Evolutionary conservation across 2,329 filamentous ascomycete species (phyloP).

Genomic region (Fusarium sp.): DNA sequence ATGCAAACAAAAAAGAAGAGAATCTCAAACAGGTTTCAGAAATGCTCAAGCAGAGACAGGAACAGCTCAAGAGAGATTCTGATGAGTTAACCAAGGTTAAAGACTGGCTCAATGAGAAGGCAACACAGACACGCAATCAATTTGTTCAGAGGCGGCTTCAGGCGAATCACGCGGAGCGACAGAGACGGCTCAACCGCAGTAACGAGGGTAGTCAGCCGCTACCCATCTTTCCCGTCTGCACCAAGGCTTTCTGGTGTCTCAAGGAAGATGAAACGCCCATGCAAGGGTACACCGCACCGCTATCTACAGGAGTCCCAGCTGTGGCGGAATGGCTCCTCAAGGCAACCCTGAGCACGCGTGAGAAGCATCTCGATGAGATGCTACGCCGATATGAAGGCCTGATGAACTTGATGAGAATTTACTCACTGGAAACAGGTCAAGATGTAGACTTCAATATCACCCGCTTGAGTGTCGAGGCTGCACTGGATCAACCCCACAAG

Average conservation of each 20-base stretch:
- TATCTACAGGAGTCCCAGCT: slow-evolving; percentile 14
- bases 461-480: background rate
- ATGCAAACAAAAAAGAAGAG: too few species aligned
- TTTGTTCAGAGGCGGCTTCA: too few species aligned
- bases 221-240: slow-evolving; percentile 12
- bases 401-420: slow-evolving; percentile 2
- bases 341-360: background rate
- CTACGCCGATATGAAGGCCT: slow-evolving; percentile 3
- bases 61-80: too few species aligned
- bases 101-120: too few species aligned
- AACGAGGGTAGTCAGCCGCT: background rate
- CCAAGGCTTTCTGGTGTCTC: slow-evolving; percentile 20
- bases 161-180: background rate
- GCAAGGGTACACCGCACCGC: background rate
- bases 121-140: too few species aligned
- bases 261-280: background rate
- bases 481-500: slow-evolving; percentile 1
- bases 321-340: slow-evolving; percentile 10
- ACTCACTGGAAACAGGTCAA: background rate
- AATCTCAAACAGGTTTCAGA: too few species aligned
- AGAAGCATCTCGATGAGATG: slow-evolving; percentile 15
- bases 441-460: background rate
- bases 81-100: too few species aligned
- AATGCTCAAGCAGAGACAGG: too few species aligned
- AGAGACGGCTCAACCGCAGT: background rate